Conservation (phyloP, 352 stramenopile species). For the Phytophthora podocarpi region DNA sequence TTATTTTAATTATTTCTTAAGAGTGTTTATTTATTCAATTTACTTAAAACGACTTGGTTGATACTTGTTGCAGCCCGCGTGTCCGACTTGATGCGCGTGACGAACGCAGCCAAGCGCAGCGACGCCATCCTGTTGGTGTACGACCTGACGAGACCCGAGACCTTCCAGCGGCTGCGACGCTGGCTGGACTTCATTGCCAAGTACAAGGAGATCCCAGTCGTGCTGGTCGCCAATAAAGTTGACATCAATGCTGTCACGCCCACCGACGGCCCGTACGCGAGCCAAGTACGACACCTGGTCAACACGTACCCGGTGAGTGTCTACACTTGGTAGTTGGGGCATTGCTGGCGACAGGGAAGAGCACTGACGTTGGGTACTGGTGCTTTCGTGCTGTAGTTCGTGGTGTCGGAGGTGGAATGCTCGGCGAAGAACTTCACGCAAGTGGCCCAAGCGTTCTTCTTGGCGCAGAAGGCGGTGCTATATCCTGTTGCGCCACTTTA, state of each 20-base stretch:
- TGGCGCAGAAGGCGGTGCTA: slow-evolving; percentile 89
- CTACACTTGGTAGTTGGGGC: not conserved
- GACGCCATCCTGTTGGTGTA: slow-evolving; percentile 90
- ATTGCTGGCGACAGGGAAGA: not conserved
- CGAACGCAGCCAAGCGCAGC: slow-evolving; percentile 84
- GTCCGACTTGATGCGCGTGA: slow-evolving; percentile 83
- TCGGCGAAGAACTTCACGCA: slow-evolving; percentile 90
- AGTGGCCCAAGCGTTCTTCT: slow-evolving; percentile 88
- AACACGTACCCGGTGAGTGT: slow-evolving; percentile 69
- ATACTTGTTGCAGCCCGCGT: slow-evolving; percentile 52
- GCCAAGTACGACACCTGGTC: slow-evolving; percentile 70
- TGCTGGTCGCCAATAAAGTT: slow-evolving; percentile 90
- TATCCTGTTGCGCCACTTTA: slow-evolving; percentile 90
- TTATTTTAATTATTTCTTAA: not conserved
- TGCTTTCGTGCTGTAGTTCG: slow-evolving; percentile 53
- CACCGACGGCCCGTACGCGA: slow-evolving; percentile 66
- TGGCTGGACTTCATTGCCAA: slow-evolving; percentile 89
- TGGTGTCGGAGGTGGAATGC: slow-evolving; percentile 84
- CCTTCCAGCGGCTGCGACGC: slow-evolving; percentile 79
- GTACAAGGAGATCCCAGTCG: slow-evolving; percentile 88
- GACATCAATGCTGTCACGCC: slow-evolving; percentile 79
- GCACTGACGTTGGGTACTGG: slow-evolving; percentile 1
- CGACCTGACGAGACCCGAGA: slow-evolving; percentile 83
- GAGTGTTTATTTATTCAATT: not conserved
- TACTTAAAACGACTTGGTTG: not conserved